Base-by-base conservation (phyloP, 495 filamentous ascomycete genomes). In the Xylaria castorea region DNA sequence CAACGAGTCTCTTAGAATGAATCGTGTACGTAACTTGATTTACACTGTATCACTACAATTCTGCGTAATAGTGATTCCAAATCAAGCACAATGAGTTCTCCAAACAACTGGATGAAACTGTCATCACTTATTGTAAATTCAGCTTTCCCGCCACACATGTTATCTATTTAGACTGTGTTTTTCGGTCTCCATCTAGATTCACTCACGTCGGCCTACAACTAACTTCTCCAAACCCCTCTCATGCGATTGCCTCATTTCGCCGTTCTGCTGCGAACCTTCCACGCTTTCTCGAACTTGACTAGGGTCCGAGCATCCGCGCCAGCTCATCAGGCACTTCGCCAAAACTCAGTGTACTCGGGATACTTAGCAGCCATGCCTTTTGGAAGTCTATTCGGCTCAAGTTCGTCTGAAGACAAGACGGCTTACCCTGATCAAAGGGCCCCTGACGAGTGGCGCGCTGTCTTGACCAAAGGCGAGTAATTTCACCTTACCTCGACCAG, bases 401-500 rank as follows among this genome's bases (percentile, higher is more conserved):
- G 88, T 48, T 86, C 84, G 38, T 73, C 32, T 1, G 12, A n/a
- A 18, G 57, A 81, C 78, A 91, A 87, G 63, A 96, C 93, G 89
- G 90, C 92, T 42, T 93, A 90, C 76, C 94, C 95, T 7, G 89
- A 94, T 64, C 82, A 97, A 83, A 93, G 94, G 81, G 90, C 83
- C 50, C 85, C 92, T 27, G 89, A 92, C 34, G 93, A 98, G 83
- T 99, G 96, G 96, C 92, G 90, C 72, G 92, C 95, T 14, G 87
- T 97, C 42, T 83, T 99, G 40, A 92, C 80, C 72, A 91, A 88
- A 75, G 93, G 94, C 95, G 82, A 61, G 77, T 75, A 6, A 71
- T 76, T n/a, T 40, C 60, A 12, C 20, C 7, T 34, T 9, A 36
- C 5, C 0, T 55, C n/a, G 2, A 60, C 30, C n/a, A 30, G 14